A percentile compares a stretch with the other conserved stretches of the same genome.
Conservation (phyloP, 2,329 filamentous ascomycete species). For the Penicillium sp. region DNA sequence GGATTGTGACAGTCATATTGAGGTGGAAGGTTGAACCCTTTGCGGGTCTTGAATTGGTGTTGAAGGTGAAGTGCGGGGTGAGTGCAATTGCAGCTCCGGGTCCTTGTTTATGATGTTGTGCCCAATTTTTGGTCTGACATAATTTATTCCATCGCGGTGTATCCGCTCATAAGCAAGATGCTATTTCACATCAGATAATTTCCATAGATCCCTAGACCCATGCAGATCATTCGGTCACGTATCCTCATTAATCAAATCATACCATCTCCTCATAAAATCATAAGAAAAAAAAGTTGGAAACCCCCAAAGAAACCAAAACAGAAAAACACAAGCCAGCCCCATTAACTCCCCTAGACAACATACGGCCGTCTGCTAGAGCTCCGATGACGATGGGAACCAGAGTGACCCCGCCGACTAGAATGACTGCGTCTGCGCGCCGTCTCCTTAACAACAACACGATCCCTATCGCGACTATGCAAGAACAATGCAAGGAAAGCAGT, state of each 20-base stretch:
- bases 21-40: neutral
- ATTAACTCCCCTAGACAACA: slow-evolving; percentile 25
- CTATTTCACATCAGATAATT: neutral
- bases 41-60: neutral
- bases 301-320: slow-evolving; percentile 1
- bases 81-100: neutral
- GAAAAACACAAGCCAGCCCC: neutral
- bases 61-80: neutral
- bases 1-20: slow-evolving; percentile 12
- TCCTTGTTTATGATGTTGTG: neutral
- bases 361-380: slow-evolving; percentile 30
- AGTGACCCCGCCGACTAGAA: slow-evolving; percentile 34
- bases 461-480: slow-evolving; percentile 33
- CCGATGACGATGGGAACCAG: slow-evolving; percentile 27
- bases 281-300: neutral
- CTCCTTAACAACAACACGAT: slow-evolving; percentile 38
- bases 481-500: slow-evolving; percentile 65
- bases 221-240: slow-evolving; percentile 4
- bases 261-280: slow-evolving; percentile 12
- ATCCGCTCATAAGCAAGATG: neutral
- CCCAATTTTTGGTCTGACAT: neutral
- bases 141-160: too few relatives aligned
- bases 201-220: neutral
- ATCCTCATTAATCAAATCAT: slow-evolving; percentile 16
- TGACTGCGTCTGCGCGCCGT: slow-evolving; percentile 34